Conservation (phyloP, 2,329 filamentous ascomycete species). For the Aspergillus novoparasiticus region DNA sequence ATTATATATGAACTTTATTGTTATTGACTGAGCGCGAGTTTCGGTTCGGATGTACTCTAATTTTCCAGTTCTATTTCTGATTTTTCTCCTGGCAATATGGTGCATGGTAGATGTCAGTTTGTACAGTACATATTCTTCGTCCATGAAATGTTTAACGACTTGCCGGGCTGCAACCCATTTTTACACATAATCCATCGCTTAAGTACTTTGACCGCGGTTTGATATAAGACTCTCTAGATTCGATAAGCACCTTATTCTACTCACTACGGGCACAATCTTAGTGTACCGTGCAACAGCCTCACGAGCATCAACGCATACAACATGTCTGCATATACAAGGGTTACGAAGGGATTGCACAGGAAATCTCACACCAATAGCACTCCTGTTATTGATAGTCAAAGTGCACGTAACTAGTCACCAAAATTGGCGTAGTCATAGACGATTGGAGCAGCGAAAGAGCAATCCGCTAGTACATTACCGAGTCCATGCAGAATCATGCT, state of each 20-base stretch:
- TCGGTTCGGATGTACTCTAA: background rate
- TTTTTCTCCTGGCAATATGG: background rate
- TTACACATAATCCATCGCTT: background rate
- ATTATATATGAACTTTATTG: background rate
- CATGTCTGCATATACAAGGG: too few relatives aligned
- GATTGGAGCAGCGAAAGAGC: too few relatives aligned
- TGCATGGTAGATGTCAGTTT: background rate
- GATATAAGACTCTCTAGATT: background rate
- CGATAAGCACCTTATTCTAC: background rate
- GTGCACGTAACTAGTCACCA: too few relatives aligned
- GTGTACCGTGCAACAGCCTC: background rate
- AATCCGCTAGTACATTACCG: too few relatives aligned
- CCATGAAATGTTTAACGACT: background rate
- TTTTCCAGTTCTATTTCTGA: background rate
- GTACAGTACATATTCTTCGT: background rate
- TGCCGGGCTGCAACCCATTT: background rate
- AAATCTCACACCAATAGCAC: too few relatives aligned
- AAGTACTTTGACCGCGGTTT: background rate
- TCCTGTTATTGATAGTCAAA: too few relatives aligned
- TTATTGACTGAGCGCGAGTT: background rate
- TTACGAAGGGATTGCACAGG: too few relatives aligned
- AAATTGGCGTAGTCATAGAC: too few relatives aligned
- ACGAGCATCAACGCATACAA: background rate
- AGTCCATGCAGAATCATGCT: too few relatives aligned
- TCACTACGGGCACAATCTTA: background rate